These are phyloP conservation scores for Platanthera zijinensis DNA, from an alignment of 106 monocot species.

Conservation along the genomic window DNA sequence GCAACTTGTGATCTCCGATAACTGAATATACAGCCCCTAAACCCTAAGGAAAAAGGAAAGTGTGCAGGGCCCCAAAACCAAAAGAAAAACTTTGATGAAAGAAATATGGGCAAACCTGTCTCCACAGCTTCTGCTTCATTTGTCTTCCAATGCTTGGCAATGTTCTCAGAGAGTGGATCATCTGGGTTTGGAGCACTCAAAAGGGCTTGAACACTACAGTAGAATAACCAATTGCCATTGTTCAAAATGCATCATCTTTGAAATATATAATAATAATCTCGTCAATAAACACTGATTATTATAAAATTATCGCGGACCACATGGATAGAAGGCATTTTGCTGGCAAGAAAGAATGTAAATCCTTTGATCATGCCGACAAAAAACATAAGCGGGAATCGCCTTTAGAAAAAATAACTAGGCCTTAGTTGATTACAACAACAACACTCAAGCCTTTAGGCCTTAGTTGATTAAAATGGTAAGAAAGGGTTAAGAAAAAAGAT, in stretches of 20 bases:
- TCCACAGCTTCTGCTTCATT: slow-evolving; percentile 92
- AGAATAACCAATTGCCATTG: background rate
- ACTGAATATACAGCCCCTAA: background rate
- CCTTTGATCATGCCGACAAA: background rate
- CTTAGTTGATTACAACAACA: no score
- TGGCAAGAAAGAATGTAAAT: background rate
- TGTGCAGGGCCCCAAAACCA: background rate
- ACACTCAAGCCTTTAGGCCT: no score
- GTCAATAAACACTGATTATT: no score
- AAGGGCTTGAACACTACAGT: slow-evolving; percentile 75
- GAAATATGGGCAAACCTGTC: slow-evolving; percentile 44
- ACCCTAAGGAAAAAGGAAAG: background rate
- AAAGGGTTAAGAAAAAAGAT: no score
- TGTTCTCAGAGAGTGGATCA: slow-evolving; percentile 89
- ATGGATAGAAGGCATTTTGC: no score
- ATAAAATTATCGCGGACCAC: no score
- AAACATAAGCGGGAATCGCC: background rate
- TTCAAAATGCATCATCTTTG: background rate
- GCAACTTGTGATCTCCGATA: no score
- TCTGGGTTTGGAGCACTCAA: slow-evolving; percentile 94
- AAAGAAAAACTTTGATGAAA: background rate
- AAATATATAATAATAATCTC: no score
- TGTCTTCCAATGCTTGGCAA: slow-evolving; percentile 92
- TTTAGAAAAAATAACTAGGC: background rate
- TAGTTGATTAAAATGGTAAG: no score